Evolutionary conservation across 331 rosid genomes (phyloP).

Genomic region (Quercus tomentella): DNA sequence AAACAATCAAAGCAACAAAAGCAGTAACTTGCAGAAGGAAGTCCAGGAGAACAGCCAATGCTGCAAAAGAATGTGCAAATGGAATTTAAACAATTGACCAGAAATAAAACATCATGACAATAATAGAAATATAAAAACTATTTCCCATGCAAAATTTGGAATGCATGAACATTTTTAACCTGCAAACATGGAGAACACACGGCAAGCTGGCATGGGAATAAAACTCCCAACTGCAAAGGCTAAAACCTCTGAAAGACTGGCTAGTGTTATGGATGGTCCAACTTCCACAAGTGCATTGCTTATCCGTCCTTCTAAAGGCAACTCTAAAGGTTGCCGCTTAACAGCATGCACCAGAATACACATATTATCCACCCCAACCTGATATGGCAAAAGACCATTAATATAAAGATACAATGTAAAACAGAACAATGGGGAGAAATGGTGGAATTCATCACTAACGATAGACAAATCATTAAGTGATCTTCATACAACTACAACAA

Average conservation of each 20-base stretch:
- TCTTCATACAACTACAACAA: neutral
- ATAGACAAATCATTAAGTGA: neutral
- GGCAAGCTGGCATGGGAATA: conserved; percentile 98
- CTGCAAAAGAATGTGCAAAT: conserved; percentile 53
- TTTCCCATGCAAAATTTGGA: conserved; percentile 11
- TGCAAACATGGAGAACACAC: conserved; percentile 99
- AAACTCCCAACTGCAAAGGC: conserved; percentile 98
- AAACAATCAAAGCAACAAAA: conserved; percentile 87
- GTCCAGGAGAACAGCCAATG: conserved; percentile 93
- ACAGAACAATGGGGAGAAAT: neutral
- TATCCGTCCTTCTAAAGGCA: conserved; percentile 85
- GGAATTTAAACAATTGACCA: conserved; percentile 15
- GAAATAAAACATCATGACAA: conserved; percentile 3
- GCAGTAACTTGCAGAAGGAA: conserved; percentile 97
- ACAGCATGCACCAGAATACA: conserved; percentile 96
- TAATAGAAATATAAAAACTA: conserved; percentile 12
- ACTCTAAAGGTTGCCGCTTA: conserved; percentile 75
- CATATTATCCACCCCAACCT: conserved; percentile 99
- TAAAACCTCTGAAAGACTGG: conserved; percentile 91
- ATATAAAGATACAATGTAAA: neutral
- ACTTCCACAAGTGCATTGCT: conserved; percentile 98
- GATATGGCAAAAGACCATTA: conserved; percentile 8
- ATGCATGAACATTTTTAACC: conserved; percentile 42
- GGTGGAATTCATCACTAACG: neutral
- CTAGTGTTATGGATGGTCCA: conserved; percentile 97